Conservation (phyloP, 2,329 filamentous ascomycete species). For the Trichoderma pleuroti region DNA sequence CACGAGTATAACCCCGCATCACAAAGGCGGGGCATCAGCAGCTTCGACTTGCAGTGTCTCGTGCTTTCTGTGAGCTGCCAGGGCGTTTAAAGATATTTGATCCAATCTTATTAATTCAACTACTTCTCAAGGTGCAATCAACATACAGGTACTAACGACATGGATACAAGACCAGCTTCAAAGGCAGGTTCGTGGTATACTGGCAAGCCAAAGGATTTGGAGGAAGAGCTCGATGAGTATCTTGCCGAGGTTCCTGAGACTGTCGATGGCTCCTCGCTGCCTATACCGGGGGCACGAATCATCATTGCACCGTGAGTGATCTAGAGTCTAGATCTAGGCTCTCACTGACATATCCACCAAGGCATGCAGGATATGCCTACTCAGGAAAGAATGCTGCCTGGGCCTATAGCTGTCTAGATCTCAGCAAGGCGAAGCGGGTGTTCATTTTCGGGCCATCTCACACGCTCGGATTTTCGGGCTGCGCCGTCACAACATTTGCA, state of each 20-base stretch:
- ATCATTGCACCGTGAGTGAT: constrained; percentile 91
- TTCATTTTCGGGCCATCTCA: constrained; percentile 94
- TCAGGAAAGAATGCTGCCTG: constrained; percentile 90
- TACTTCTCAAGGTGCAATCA: too few species aligned
- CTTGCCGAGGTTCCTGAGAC: constrained; percentile 66
- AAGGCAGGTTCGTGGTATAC: constrained; percentile 90
- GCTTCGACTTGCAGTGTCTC: neutral
- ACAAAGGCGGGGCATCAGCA: constrained; percentile 11
- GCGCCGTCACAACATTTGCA: constrained; percentile 70
- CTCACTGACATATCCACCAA: constrained; percentile 35
- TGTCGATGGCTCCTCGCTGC: constrained; percentile 58
- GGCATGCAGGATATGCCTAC: constrained; percentile 90
- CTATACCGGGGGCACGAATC: constrained; percentile 70
- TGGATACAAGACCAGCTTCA: constrained; percentile 48
- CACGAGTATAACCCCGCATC: neutral
- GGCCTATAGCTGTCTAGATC: constrained; percentile 86
- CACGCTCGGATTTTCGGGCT: constrained; percentile 60
- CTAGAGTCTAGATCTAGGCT: neutral
- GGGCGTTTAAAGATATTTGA: neutral
- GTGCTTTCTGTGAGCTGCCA: neutral
- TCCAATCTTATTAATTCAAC: too few species aligned
- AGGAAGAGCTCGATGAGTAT: constrained; percentile 67
- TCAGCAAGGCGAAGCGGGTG: constrained; percentile 77
- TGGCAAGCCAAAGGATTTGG: constrained; percentile 44
- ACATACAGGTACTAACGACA: too few species aligned